Evolutionary conservation across 306 rosid species (phyloP), one percentile per base, ranked within the genome.

Genomic region (Cercis canadensis): DNA sequence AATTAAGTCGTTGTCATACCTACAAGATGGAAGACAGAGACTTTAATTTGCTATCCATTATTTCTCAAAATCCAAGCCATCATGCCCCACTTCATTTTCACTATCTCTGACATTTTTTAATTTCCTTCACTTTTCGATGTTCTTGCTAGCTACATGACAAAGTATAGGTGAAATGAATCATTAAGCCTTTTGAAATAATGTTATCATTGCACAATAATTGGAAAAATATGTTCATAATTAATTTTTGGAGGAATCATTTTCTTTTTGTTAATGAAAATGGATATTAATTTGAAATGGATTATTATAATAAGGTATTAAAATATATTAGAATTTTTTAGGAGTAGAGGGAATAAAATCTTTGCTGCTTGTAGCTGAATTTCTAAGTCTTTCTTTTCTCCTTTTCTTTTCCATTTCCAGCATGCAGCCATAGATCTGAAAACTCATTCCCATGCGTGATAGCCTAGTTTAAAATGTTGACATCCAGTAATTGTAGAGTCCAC

Each of bases 131-230:
- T 51, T 21, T 77, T 57, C 39, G 56, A 32, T 7, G n/a, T 19
- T 19, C 12, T 52, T 11, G 4, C 70, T 14, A 41, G 61, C 81
- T 74, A 70, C 5, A 65, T 13, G 75, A 70, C 86, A 78, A 82
- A 78, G 11, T 16, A 8, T n/a, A 51, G 0, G 12, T 51, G 16
- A 10, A 21, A 7, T 64, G 75, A 41, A 72, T 72, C 34, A 72
- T 75, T 67, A 18, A 58, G 67, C 72, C 63, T 82, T 82, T 69
- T 74, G 39, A 74, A 32, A 46, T 33, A 37, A 69, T 79, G 69
- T 47, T 12, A 82, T 82, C 78, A 78, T 74, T 82, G 10, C 80
- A 65, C 72, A 82, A 82, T 82, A 74, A 82, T 82, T 78, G 83
- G n/a, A 13, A 65, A 70, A 11, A 58, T 13, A 16, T 39, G 57